Percentiles rank a stretch among this genome's conserved stretches.
phyloP scores from a whole-genome alignment of 2,329 filamentous ascomycete species.

The Fusarium nodosum region DNA sequence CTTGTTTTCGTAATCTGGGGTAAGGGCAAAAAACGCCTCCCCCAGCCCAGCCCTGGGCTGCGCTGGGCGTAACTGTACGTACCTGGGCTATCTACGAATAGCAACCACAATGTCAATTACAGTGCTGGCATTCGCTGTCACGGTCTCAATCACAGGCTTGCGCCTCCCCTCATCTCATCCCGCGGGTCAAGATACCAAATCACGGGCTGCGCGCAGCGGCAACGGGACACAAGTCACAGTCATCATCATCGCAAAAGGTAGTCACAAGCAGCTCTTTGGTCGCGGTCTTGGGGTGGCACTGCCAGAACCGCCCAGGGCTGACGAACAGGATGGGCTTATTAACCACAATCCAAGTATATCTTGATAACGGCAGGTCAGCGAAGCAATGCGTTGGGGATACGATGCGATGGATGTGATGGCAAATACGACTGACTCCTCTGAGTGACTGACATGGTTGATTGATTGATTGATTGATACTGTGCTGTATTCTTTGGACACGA shows the following conservation, averaged over 20 bases:
- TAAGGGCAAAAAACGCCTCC: slow-evolving; percentile 31
- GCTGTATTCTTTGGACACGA: slow-evolving; percentile 17
- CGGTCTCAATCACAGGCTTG: slow-evolving; percentile 32
- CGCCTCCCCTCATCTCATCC: slow-evolving; percentile 14
- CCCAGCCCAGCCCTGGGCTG: slow-evolving; percentile 16
- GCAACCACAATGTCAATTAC: slow-evolving; percentile 28
- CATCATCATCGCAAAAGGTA: slow-evolving; percentile 32
- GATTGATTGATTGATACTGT: slow-evolving; percentile 6
- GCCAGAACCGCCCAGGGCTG: slow-evolving; percentile 30
- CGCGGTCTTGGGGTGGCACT: slow-evolving; percentile 13
- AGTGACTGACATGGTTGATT: not conserved
- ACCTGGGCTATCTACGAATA: slow-evolving; percentile 30
- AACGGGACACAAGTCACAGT: slow-evolving; percentile 36
- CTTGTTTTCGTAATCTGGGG: slow-evolving; percentile 40
- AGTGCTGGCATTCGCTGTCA: slow-evolving; percentile 29
- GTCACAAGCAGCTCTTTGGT: slow-evolving; percentile 31
- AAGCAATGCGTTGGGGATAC: slow-evolving; percentile 21
- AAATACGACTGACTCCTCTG: slow-evolving; percentile 3
- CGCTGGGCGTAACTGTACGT: not conserved
- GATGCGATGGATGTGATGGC: slow-evolving; percentile 20
- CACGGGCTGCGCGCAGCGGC: slow-evolving; percentile 36
- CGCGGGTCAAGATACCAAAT: slow-evolving; percentile 31
- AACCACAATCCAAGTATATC: slow-evolving; percentile 10
- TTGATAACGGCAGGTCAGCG: slow-evolving; percentile 39
- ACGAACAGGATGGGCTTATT: slow-evolving; percentile 24